These are phyloP conservation scores for Quercus wislizeni DNA, from an alignment of 306 rosid species.

Conservation along the genomic window DNA sequence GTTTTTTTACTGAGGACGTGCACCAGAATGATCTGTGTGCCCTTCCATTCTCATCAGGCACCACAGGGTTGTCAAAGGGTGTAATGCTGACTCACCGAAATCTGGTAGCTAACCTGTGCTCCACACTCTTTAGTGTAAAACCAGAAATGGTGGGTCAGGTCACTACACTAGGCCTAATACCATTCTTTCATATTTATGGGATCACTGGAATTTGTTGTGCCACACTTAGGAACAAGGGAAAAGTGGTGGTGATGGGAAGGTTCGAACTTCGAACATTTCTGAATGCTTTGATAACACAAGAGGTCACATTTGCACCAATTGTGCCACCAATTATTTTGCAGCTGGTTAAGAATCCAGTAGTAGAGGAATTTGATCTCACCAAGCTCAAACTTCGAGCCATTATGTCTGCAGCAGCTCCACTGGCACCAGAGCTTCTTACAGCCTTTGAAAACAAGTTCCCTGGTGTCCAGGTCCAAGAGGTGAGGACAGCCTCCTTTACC, in stretches of 20 bases:
- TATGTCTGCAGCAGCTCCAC: slow-evolving; percentile 93
- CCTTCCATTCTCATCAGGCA: slow-evolving; percentile 94
- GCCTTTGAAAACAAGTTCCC: slow-evolving; percentile 84
- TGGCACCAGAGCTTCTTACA: slow-evolving; percentile 74
- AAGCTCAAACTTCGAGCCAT: slow-evolving; percentile 78
- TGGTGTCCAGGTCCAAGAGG: slow-evolving; percentile 75
- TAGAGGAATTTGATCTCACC: slow-evolving; percentile 76
- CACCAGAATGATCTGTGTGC: slow-evolving; percentile 79
- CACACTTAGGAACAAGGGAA: slow-evolving; percentile 74
- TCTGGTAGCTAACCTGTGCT: slow-evolving; percentile 80
- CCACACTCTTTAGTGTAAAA: slow-evolving; percentile 60
- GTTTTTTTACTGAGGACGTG: slow-evolving; percentile 22
- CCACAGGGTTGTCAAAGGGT: slow-evolving; percentile 90
- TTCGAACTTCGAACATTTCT: slow-evolving; percentile 68
- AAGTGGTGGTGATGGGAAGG: slow-evolving; percentile 86
- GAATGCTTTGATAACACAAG: slow-evolving; percentile 67
- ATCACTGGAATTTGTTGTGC: slow-evolving; percentile 95
- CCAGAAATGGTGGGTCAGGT: slow-evolving; percentile 67
- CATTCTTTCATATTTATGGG: slow-evolving; percentile 90
- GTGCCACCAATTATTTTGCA: slow-evolving; percentile 87
- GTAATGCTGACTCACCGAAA: slow-evolving; percentile 86
- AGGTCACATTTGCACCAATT: slow-evolving; percentile 82
- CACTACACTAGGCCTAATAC: slow-evolving; percentile 75
- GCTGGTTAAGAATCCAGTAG: slow-evolving; percentile 77
- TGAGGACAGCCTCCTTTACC: not conserved